These are phyloP conservation scores for Adenanthera pavonina DNA, from an alignment of 306 rosid genomes.

Conservation along the genomic window DNA sequence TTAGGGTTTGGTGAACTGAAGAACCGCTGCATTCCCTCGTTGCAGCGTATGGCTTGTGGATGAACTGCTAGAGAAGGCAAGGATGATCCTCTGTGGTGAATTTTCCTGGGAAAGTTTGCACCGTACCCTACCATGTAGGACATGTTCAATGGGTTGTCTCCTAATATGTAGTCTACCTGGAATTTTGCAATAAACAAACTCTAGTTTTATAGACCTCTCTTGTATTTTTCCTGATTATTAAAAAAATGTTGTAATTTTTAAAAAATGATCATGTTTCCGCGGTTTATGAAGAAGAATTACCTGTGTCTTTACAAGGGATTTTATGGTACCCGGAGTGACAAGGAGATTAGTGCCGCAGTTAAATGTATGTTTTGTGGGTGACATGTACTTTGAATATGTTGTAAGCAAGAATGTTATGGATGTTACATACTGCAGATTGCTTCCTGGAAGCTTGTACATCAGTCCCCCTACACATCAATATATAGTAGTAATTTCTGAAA, in stretches of 20 bases:
- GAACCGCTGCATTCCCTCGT: constrained; percentile 74
- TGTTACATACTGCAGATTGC: constrained; percentile 88
- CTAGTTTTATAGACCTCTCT: too few relatives aligned
- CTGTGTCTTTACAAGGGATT: constrained; percentile 70
- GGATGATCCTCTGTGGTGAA: constrained; percentile 97
- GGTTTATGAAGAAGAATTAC: constrained; percentile 24
- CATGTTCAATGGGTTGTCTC: constrained; percentile 80
- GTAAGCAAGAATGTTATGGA: constrained; percentile 85
- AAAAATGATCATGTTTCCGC: too few relatives aligned
- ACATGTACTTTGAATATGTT: constrained; percentile 88
- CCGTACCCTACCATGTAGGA: constrained; percentile 96
- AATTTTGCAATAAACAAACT: not conserved
- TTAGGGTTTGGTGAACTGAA: constrained; percentile 69
- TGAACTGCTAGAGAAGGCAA: constrained; percentile 75
- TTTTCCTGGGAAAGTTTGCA: constrained; percentile 67
- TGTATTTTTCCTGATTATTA: too few relatives aligned
- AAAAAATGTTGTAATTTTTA: too few relatives aligned
- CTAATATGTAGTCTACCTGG: constrained; percentile 89
- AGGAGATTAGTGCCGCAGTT: constrained; percentile 63
- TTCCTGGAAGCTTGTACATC: constrained; percentile 74
- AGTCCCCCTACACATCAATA: constrained; percentile 66
- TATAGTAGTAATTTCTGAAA: not conserved
- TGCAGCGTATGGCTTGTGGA: constrained; percentile 72
- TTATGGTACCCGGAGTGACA: constrained; percentile 65
- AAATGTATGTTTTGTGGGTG: constrained; percentile 68